Evolutionary conservation across 495 filamentous ascomycete genomes (phyloP), one percentile per base, ranked within the genome.

Genomic region (Sabuloglossum arenarium): DNA sequence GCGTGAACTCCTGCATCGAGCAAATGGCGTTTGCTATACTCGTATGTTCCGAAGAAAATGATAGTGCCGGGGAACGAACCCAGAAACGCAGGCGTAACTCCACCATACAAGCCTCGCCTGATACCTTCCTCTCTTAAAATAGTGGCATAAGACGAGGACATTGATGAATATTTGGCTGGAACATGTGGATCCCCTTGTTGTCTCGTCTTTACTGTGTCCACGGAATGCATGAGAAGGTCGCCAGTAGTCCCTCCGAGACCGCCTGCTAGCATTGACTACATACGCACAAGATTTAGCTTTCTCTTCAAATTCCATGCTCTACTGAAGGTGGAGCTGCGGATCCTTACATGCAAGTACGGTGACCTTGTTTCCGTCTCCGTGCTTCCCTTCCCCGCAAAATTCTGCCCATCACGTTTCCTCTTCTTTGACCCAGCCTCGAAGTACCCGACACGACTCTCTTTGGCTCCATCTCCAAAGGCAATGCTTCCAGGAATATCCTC

Each of bases 171-270:
- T 68, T 85, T 90, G 1, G 90, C 84, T 19, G 90, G 91, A 51
- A 91, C 75, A 61, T 86, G 80, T 30, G 88, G 88, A 63, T 96
- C 93, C 62, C 91, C 91, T 71, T 98, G 91, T 68, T 97, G 91
- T 54, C 91, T 78, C n/a, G 91, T 98, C 70, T 98, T 98, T 55
- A 98, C 91, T 8, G 91, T 98, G 70, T 98, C 91, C 66, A 98
- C 77, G 47, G 90, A 96, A 68, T 98, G 91, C 93, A 98, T 97
- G 58, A 98, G 72, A 78, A 98, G 86, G 68, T 98, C 91, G 53
- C 91, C 91, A 49, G 84, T 89, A 29, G 84, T 87, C 27, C 91
- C 91, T 60, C 91, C 91, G 25, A 86, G 66, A 54, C 89, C 91
- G 57, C 91, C 91, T 12, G 93, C 91, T 58, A 97, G 71, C 90